These are phyloP conservation scores for Pseudogymnoascus sp. DNA, from an alignment of 2,329 filamentous ascomycete genomes.

Conservation along the genomic window DNA sequence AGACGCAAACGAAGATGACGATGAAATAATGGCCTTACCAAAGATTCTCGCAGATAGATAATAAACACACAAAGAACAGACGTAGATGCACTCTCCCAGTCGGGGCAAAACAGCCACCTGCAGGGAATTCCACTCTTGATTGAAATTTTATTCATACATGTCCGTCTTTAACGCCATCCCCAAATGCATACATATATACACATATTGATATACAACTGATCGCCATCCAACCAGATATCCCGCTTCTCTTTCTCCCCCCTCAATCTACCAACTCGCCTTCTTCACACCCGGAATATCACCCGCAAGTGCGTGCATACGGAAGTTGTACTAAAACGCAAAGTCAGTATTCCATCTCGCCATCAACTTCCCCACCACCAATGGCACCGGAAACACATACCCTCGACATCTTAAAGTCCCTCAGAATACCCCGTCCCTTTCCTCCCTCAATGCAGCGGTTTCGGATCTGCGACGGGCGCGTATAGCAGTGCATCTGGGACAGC, in stretches of 20 bases:
- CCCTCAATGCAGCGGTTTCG: slow-evolving; percentile 87
- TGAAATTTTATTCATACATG: slow-evolving; percentile 4
- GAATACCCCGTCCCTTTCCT: slow-evolving; percentile 82
- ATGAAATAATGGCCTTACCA: not conserved
- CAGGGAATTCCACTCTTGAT: not conserved
- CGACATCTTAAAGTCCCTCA: slow-evolving; percentile 85
- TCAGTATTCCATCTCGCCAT: slow-evolving; percentile 16
- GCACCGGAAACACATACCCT: slow-evolving; percentile 54
- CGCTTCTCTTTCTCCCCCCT: not conserved
- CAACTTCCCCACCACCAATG: not conserved
- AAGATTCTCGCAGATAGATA: not conserved
- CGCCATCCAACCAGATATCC: not conserved
- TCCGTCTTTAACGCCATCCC: slow-evolving; percentile 8
- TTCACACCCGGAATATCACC: slow-evolving; percentile 85
- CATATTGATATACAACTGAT: slow-evolving; percentile 9
- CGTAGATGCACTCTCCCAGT: not conserved
- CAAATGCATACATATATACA: slow-evolving; percentile 8
- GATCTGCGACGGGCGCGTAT: slow-evolving; percentile 89
- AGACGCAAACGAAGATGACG: not conserved
- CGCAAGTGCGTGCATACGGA: slow-evolving; percentile 78
- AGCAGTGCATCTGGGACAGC: slow-evolving; percentile 89
- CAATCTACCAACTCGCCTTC: slow-evolving; percentile 85
- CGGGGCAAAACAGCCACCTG: not conserved
- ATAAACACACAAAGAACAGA: not conserved
- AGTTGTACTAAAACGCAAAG: slow-evolving; percentile 64